These are phyloP conservation scores for Phytopythium sindhum DNA, from an alignment of 352 stramenopile genomes.

Conservation along the genomic window DNA sequence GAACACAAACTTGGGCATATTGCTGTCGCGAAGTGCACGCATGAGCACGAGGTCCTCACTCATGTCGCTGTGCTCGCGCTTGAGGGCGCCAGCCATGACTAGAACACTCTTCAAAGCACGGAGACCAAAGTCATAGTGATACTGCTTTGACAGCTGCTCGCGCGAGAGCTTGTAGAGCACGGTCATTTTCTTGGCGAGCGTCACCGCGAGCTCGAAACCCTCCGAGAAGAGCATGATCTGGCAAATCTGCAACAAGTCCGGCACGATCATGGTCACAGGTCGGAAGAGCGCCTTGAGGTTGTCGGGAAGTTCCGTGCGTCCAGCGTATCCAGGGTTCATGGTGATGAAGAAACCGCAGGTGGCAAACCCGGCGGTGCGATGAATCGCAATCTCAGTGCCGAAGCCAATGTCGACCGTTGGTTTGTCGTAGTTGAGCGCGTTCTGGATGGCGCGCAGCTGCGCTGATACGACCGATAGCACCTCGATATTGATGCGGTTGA, in stretches of 20 bases:
- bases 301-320: constrained; percentile 89
- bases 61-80: constrained; percentile 92
- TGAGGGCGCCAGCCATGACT: constrained; percentile 92
- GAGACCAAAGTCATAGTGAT: constrained; percentile 95
- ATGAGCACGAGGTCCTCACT: constrained; percentile 95
- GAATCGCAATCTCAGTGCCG: constrained; percentile 88
- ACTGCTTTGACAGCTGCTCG: constrained; percentile 94
- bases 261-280: constrained; percentile 93
- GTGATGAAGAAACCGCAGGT: constrained; percentile 95
- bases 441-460: constrained; percentile 91
- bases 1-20: constrained; percentile 97
- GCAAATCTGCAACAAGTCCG: constrained; percentile 90
- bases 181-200: constrained; percentile 92
- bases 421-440: constrained; percentile 90
- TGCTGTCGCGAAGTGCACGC: constrained; percentile 92
- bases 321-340: constrained; percentile 93
- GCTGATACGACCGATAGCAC: constrained; percentile 84
- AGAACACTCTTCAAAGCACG: constrained; percentile 92
- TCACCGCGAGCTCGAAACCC: constrained; percentile 90
- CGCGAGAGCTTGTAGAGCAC: constrained; percentile 95
- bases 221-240: constrained; percentile 95
- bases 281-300: constrained; percentile 93
- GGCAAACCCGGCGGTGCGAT: constrained; percentile 90
- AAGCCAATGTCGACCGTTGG: constrained; percentile 91
- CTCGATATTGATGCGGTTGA: constrained; percentile 89